phyloP scores from a whole-genome alignment of 75 land plant genomes.

The Cryptomeria japonica region DNA sequence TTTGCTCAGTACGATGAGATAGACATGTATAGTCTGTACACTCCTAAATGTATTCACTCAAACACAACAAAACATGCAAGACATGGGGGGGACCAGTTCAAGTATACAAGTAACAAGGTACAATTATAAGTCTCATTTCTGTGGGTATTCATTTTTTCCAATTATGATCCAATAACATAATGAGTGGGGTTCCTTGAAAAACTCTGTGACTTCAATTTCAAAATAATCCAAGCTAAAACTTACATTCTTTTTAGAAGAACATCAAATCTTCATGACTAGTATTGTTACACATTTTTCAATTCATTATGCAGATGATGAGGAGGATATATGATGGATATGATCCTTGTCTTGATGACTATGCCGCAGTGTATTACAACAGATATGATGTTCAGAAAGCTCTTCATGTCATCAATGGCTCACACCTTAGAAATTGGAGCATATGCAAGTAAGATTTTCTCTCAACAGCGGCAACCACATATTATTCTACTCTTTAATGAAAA shows the following conservation, averaged over 20 bases:
- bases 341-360: too few species aligned
- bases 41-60: constrained; percentile 34
- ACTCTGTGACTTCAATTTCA: constrained; percentile 56
- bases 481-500: background rate
- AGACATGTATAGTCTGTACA: constrained; percentile 38
- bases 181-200: constrained; percentile 40
- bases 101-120: background rate
- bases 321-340: too few species aligned
- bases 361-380: too few species aligned
- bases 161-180: background rate
- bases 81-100: background rate
- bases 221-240: constrained; percentile 38
- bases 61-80: background rate
- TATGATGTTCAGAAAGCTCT: constrained; percentile 46
- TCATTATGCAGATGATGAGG: too few species aligned
- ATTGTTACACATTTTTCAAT: too few species aligned
- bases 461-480: too few species aligned
- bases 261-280: constrained; percentile 8
- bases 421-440: constrained; percentile 41
- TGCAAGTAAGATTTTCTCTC: background rate
- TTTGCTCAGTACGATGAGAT: constrained; percentile 32
- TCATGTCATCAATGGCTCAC: constrained; percentile 46
- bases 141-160: background rate
- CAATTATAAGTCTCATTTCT: background rate
- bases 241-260: background rate